Evolutionary conservation across 257 asterid genomes (phyloP).

Genomic region (Solanum corneliomulleri): DNA sequence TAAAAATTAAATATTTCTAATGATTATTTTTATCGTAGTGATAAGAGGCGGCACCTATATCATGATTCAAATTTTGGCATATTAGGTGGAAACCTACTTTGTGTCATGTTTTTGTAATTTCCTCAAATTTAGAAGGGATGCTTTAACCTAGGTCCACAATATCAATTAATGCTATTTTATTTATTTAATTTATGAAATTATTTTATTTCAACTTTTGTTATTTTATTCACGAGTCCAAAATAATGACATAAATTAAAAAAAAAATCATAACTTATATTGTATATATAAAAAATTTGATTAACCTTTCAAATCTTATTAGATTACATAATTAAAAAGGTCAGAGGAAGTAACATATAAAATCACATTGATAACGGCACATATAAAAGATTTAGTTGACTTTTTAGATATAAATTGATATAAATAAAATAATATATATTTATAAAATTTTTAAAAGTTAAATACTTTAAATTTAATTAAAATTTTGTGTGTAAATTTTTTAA

Average conservation of each 20-base stretch:
- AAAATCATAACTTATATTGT: background rate
- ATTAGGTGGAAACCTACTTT: background rate
- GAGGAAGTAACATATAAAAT: background rate
- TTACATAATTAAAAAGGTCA: background rate
- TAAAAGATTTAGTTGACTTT: no score
- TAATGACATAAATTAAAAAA: no score
- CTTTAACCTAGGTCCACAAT: background rate
- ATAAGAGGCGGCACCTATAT: background rate
- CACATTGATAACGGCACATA: background rate
- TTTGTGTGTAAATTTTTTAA: no score
- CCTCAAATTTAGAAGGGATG: background rate
- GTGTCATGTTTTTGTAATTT: background rate
- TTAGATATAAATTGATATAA: no score
- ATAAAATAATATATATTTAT: no score
- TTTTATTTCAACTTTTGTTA: background rate
- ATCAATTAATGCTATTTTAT: background rate
- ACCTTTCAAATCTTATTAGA: background rate
- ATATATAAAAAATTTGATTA: background rate
- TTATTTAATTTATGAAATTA: background rate
- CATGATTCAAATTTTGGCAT: background rate
- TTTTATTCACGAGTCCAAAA: background rate
- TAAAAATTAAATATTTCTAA: no score
- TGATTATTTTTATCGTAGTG: fast-evolving
- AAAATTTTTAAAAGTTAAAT: fast-evolving
- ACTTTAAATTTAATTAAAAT: no score